Evolutionary conservation across 2,329 filamentous ascomycete species (phyloP).

Genomic region (Penicillium sp.): DNA sequence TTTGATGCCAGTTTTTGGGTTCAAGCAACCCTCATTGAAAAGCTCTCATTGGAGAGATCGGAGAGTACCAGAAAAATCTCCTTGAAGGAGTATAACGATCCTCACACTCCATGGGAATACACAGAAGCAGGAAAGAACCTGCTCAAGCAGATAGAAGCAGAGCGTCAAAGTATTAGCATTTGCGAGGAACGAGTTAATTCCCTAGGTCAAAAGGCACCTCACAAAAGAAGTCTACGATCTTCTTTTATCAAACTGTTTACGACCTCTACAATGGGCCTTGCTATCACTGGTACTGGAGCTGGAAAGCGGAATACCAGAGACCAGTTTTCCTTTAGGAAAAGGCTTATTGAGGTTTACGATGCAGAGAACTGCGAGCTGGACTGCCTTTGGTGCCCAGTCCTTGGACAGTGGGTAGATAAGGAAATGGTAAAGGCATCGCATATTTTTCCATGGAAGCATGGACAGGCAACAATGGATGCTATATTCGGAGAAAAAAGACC

Average conservation of each 20-base stretch:
- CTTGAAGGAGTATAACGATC: background rate
- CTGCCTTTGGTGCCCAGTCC: slow-evolving; percentile 4
- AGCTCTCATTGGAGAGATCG: background rate
- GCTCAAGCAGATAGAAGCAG: background rate
- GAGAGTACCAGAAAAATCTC: background rate
- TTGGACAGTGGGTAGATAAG: background rate
- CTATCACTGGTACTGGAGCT: background rate
- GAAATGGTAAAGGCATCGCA: slow-evolving; percentile 5
- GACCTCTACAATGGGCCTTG: background rate
- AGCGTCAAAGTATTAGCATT: background rate
- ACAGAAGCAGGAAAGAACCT: background rate
- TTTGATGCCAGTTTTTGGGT: background rate
- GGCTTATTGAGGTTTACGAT: background rate
- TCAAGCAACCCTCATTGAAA: background rate
- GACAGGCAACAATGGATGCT: slow-evolving; percentile 18
- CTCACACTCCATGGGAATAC: background rate
- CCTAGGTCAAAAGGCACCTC: background rate
- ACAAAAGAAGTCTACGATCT: background rate
- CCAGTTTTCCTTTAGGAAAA: background rate
- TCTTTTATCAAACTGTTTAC: background rate
- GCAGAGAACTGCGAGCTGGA: background rate
- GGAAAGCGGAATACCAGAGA: background rate
- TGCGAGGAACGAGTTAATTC: background rate
- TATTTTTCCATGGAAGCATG: slow-evolving; percentile 17
- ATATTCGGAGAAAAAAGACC: slow-evolving; percentile 16